phyloP scores from a whole-genome alignment of 1,139 yeast genomes.

The Saccharomyces hybrid region DNA sequence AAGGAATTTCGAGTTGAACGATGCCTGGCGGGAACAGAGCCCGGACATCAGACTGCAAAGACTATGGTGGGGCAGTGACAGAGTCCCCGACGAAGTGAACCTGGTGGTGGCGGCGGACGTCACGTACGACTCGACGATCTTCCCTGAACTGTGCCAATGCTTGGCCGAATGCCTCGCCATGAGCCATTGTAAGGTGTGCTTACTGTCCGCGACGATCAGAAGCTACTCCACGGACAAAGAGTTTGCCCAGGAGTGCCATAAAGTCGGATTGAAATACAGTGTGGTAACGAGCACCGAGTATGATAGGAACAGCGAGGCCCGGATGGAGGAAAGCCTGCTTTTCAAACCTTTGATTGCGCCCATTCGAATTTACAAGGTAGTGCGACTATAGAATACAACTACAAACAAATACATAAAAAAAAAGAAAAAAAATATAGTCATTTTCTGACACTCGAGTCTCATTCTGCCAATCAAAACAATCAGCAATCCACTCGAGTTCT shows the following conservation, averaged over 20 bases:
- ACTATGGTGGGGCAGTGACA: constrained; percentile 58
- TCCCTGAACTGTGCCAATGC: constrained; percentile 50
- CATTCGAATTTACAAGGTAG: constrained; percentile 21
- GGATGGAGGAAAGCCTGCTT: constrained; percentile 6
- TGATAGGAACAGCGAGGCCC: constrained; percentile 3
- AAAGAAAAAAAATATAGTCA: constrained; percentile 35
- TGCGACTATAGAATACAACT: not conserved
- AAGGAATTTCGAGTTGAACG: constrained; percentile 44
- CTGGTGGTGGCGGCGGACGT: constrained; percentile 75
- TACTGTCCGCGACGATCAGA: constrained; percentile 71
- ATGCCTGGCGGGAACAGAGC: constrained; percentile 13
- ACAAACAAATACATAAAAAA: not conserved
- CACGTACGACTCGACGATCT: constrained; percentile 63
- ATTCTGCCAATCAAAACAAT: constrained; percentile 21
- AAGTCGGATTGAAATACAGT: constrained; percentile 28
- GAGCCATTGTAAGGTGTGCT: constrained; percentile 27
- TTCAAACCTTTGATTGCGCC: constrained; percentile 23
- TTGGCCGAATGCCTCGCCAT: constrained; percentile 36
- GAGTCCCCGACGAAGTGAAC: constrained; percentile 35
- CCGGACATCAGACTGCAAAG: constrained; percentile 33
- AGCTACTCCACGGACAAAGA: constrained; percentile 48
- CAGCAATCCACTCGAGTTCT: constrained; percentile 49
- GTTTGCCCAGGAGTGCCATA: constrained; percentile 44
- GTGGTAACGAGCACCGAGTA: constrained; percentile 18
- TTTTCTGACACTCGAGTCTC: constrained; percentile 57